A percentile compares a stretch with the other conserved stretches of the same genome.
Conservation (phyloP, 257 asterid species). For the Solanum peruvianum region DNA sequence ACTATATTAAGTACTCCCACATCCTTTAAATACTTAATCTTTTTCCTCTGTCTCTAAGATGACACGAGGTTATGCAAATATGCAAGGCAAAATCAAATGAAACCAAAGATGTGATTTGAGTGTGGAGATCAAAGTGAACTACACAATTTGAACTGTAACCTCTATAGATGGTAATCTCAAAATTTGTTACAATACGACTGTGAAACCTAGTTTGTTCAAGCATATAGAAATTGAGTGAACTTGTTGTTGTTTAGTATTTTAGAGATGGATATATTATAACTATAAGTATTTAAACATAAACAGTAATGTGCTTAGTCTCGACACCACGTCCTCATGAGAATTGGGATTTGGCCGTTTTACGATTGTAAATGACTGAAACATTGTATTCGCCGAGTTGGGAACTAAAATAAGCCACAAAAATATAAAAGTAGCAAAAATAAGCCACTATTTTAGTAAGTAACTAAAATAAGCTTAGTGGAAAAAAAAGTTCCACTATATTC, state of each 20-base stretch:
- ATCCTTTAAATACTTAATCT: neutral
- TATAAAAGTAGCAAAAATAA: too few species aligned
- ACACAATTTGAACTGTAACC: neutral
- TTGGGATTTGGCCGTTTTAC: neutral
- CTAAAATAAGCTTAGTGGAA: too few species aligned
- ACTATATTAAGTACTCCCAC: neutral
- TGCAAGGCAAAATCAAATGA: neutral
- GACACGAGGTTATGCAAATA: neutral
- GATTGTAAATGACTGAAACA: slow-evolving; percentile 9
- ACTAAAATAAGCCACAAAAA: too few species aligned
- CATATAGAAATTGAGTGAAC: neutral
- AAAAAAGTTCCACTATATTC: too few species aligned
- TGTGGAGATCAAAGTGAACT: neutral
- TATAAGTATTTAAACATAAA: neutral
- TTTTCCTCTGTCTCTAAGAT: neutral
- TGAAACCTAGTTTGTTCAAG: neutral
- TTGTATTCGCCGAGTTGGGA: slow-evolving; percentile 8
- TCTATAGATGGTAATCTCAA: neutral
- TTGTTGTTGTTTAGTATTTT: neutral
- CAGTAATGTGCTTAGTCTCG: slow-evolving; percentile 22
- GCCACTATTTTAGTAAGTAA: too few species aligned
- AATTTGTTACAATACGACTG: neutral
- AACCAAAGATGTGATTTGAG: neutral
- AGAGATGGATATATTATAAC: neutral
- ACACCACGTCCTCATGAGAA: slow-evolving; percentile 16